Base-by-base conservation (phyloP, 768 basidiomycete genomes). In the Boletus rex-veris region DNA sequence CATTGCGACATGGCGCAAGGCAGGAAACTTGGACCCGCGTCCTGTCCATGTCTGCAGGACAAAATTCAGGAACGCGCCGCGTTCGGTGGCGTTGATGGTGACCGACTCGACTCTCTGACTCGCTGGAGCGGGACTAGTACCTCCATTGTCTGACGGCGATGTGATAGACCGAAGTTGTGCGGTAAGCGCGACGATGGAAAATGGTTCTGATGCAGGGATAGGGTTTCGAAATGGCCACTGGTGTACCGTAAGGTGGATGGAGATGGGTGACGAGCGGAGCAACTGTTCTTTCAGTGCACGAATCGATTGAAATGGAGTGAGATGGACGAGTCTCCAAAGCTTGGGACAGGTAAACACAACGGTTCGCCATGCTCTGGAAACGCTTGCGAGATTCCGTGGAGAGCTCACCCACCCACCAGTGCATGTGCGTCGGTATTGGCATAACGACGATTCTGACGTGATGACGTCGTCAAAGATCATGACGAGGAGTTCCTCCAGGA, bases 401-500 rank as follows among this genome's bases (percentile, higher is more conserved):
- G 58, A 33, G 38, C 39, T 57, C 11, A 52, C 5, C 26, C 51
- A 43, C 44, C 44, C 42, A 10, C 40, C 46, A 6, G 51, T 7
- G 2, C 18, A n/a, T 31, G 35, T 55, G 12, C 45, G 19, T 10
- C 11, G 41, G 37, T 12, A 38, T 8, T 21, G 47, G 7, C 39
- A 48, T 26, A 54, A 44, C 3, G 38, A 48, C 5, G 51, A 52
- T 39, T 54, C 54, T 2, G 52, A 64, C 5, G 45, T 53, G 40
- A 64, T 38, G 28, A 65, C 55, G 9, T 57, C 53, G 30, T 59
- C 53, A 46, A 65, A 53, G 43, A 64, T 52, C n/a, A 64, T 55
- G 33, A 63, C 7, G 21, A 64, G 60, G n/a, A 64, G 44, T 38
- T 64, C 63, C 37, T 62, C 63, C 1, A 62, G 11, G 37, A 64